Conservation (phyloP, 2,329 filamentous ascomycete species). For the Beauveria asiatica region DNA sequence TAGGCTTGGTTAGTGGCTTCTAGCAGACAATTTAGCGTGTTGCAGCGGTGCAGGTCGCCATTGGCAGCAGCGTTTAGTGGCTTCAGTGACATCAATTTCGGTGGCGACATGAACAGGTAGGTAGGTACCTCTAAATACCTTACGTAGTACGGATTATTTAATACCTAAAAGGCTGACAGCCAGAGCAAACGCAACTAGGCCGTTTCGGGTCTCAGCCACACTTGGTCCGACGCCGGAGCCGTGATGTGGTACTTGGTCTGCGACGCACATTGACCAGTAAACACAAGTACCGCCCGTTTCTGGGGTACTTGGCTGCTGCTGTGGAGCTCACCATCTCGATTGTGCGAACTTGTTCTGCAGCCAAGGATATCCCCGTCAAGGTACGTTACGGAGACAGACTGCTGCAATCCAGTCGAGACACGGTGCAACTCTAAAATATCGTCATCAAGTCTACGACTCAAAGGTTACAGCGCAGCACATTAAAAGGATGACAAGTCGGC, state of each 20-base stretch:
- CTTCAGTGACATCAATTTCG: no score
- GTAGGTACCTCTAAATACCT: no score
- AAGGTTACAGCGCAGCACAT: no score
- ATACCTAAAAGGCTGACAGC: background rate
- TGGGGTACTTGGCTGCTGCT: background rate
- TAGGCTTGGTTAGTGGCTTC: background rate
- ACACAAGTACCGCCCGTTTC: background rate
- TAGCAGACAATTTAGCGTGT: background rate
- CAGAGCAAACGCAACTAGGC: background rate
- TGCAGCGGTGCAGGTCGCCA: background rate
- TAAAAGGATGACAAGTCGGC: no score
- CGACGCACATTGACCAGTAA: background rate
- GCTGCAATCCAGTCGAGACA: background rate
- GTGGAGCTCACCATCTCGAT: constrained; percentile 6
- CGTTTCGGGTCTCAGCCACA: background rate
- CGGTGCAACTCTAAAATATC: background rate
- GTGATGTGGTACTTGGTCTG: background rate
- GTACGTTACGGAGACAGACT: background rate
- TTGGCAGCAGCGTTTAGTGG: background rate
- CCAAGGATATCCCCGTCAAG: background rate
- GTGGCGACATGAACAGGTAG: background rate
- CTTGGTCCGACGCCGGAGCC: background rate
- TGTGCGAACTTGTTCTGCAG: background rate
- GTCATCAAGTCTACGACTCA: no score
- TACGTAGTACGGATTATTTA: no score